Evolutionary conservation across 179 eudicot species (phyloP).

Genomic region (Carnegiea gigantea): DNA sequence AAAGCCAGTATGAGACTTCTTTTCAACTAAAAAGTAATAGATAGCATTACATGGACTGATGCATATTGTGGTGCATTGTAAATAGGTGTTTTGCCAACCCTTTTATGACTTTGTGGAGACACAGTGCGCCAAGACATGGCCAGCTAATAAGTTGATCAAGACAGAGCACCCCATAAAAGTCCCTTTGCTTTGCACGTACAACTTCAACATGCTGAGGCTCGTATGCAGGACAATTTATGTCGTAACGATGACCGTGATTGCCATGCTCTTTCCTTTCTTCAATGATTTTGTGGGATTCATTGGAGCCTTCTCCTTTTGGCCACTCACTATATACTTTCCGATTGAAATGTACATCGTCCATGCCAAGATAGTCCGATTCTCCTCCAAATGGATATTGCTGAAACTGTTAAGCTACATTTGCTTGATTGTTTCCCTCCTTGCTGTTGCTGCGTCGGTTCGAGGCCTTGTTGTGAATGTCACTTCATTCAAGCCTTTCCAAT

Average conservation of each 20-base stretch:
- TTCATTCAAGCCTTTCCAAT: constrained; percentile 42
- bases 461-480: constrained; percentile 39
- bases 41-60: too few relatives aligned
- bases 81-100: constrained; percentile 54
- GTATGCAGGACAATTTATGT: constrained; percentile 55
- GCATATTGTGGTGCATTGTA: neutral
- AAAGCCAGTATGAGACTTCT: too few relatives aligned
- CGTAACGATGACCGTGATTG: constrained; percentile 32
- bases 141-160: constrained; percentile 38
- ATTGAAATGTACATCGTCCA: constrained; percentile 54
- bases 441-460: constrained; percentile 42
- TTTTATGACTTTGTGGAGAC: constrained; percentile 46
- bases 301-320: constrained; percentile 60
- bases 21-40: too few relatives aligned
- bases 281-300: constrained; percentile 54
- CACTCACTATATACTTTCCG: constrained; percentile 62
- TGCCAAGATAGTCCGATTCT: constrained; percentile 28
- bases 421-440: constrained; percentile 43
- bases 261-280: constrained; percentile 61
- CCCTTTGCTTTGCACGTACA: constrained; percentile 14
- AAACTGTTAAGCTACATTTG: constrained; percentile 43
- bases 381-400: constrained; percentile 39
- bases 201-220: constrained; percentile 38
- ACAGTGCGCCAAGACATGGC: constrained; percentile 34
- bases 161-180: constrained; percentile 30